Evolutionary conservation across 345 rosid genomes (phyloP).

Genomic region (Eucalyptus pauciflora): DNA sequence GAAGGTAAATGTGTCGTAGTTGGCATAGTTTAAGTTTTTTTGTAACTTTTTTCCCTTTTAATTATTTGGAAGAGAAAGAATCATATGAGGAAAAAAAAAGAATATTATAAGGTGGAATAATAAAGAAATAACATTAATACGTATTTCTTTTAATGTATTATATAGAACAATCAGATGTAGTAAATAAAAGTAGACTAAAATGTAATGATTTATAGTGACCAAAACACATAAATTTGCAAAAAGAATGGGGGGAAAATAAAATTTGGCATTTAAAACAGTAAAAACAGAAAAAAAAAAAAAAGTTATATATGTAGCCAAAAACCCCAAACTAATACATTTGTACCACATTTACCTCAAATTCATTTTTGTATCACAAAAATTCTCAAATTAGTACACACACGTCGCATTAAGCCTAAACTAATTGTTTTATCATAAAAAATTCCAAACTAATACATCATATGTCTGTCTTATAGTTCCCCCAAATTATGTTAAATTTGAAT

Average conservation of each 20-base stretch:
- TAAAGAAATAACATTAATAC: neutral
- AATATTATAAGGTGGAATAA: neutral
- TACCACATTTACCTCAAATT: neutral
- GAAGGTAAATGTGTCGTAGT: too few species aligned
- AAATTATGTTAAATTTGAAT: too few species aligned
- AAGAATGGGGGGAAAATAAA: neutral
- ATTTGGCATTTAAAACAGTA: neutral
- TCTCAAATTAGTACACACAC: neutral
- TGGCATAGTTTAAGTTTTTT: too few species aligned
- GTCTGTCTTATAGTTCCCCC: too few species aligned
- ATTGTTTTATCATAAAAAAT: neutral
- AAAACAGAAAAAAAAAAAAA: neutral
- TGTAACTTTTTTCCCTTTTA: neutral
- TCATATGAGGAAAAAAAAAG: neutral
- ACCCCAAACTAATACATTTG: neutral
- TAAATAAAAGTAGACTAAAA: neutral
- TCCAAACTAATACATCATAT: neutral
- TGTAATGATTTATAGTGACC: neutral
- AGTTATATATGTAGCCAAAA: neutral
- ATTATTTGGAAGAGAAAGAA: neutral
- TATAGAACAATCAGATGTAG: neutral
- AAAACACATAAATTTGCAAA: neutral
- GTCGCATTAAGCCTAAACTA: neutral
- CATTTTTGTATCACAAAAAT: neutral
- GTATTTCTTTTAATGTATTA: neutral